Percentiles rank a stretch among this genome's conserved stretches.
These are phyloP conservation scores for Ceratocystis ficicola DNA, from an alignment of 2,329 filamentous ascomycete species.

Conservation along the genomic window DNA sequence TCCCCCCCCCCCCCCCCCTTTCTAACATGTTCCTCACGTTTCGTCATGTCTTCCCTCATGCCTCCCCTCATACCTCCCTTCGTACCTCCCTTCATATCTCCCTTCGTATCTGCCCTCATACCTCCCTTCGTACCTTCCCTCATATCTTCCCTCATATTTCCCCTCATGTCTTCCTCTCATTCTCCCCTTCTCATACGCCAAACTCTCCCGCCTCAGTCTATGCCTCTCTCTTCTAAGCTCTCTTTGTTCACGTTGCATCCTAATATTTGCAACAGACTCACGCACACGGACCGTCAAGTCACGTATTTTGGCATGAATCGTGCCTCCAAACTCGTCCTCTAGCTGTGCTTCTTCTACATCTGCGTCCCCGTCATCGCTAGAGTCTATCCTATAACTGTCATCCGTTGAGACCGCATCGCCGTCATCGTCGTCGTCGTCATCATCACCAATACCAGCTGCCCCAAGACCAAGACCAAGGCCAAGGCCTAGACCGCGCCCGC, in stretches of 20 bases:
- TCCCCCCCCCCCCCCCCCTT: no score
- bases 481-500: neutral
- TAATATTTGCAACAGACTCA: slow-evolving; percentile 4
- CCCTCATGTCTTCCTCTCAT: neutral
- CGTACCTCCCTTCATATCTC: neutral
- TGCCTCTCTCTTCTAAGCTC: slow-evolving; percentile 1
- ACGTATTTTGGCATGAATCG: slow-evolving; percentile 15
- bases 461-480: no score
- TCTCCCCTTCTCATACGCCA: neutral
- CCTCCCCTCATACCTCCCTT: neutral
- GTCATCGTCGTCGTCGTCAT: slow-evolving; percentile 7
- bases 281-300: slow-evolving; percentile 14
- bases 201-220: neutral
- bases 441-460: neutral
- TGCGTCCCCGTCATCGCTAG: neutral
- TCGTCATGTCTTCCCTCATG: neutral
- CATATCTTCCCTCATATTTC: neutral
- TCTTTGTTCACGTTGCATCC: neutral
- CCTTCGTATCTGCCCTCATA: neutral
- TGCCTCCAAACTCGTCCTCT: slow-evolving; percentile 15
- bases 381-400: slow-evolving; percentile 8
- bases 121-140: neutral
- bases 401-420: slow-evolving; percentile 14
- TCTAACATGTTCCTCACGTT: neutral
- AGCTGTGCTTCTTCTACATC: slow-evolving; percentile 25